Evolutionary conservation across 306 rosid genomes (phyloP), one percentile per base, ranked within the genome.

Genomic region (Cucurbita maxima): DNA sequence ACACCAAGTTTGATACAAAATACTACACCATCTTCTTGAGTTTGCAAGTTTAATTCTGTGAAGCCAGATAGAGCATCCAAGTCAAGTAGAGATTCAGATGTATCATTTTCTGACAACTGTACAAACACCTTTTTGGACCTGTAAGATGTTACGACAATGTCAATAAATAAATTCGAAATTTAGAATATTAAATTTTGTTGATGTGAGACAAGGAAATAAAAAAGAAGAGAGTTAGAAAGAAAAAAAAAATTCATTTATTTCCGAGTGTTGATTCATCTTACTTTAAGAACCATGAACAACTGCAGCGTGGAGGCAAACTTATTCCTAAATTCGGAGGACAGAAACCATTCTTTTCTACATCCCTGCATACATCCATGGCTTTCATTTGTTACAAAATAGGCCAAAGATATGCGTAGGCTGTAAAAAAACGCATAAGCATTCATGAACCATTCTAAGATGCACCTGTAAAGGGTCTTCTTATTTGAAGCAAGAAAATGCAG

Each of bases 11-110:
- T 94, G 72, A 86, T 78, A 62, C 85, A 73, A 52, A 82, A 89
- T 81, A 82, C 89, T 41, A 84, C 36, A 73, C 85, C 97, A 81
- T 77, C 87, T 58, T 78, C 90, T 72, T 86, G 88, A 58, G 77
- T 84, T 75, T 81, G 82, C 75, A 93, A 84, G 86, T 85, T 86
- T 72, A 94, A 76, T 79, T 94, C 98, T 53, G 97, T 76, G 71
- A 94, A 91, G 79, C 98, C 98, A 55, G 98, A 86, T 75, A 94
- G 81, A 75, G 97, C 83, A 79, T 89, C 92, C 83, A 94, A 83
- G 83, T 94, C 97, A 30, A 93, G 78, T 58, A 78, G 76, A 30
- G 86, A 80, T 82, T 89, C 92, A 13, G 96, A 86, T 85, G 81
- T 83, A 86, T 76, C 80, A 82, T 86, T 88, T 76, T 87, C 85